phyloP scores from a whole-genome alignment of 2,329 filamentous ascomycete species.

The Cladosporium cucumerinum region DNA sequence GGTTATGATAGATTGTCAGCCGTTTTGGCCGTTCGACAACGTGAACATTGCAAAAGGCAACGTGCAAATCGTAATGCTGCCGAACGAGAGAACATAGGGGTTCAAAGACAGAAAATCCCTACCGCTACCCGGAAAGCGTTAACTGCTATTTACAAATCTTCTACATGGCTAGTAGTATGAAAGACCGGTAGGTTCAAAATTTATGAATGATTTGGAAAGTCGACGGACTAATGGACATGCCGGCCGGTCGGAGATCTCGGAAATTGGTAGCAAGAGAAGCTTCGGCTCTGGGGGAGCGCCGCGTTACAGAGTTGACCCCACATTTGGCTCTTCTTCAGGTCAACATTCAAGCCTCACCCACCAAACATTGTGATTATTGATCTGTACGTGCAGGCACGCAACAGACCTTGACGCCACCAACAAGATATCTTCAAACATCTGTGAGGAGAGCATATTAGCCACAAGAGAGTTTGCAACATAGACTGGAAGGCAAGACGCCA shows the following conservation, averaged over 20 bases:
- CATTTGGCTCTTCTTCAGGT: background rate
- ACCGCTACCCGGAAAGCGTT: background rate
- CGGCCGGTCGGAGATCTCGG: background rate
- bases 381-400: background rate
- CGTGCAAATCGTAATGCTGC: background rate
- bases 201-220: background rate
- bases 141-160: background rate
- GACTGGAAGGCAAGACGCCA: background rate
- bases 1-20: background rate
- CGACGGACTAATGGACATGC: background rate
- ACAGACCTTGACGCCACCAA: background rate
- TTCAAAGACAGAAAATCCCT: background rate
- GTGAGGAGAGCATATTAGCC: background rate
- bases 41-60: background rate
- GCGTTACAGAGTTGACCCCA: background rate
- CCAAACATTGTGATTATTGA: background rate
- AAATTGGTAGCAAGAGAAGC: background rate
- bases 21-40: background rate
- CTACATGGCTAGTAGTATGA: background rate
- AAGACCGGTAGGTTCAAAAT: background rate
- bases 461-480: background rate
- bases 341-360: background rate
- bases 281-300: background rate
- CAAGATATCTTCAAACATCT: background rate
- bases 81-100: background rate